phyloP scores from a whole-genome alignment of 1,139 yeast species.

The Yamadazyma taylorii region DNA sequence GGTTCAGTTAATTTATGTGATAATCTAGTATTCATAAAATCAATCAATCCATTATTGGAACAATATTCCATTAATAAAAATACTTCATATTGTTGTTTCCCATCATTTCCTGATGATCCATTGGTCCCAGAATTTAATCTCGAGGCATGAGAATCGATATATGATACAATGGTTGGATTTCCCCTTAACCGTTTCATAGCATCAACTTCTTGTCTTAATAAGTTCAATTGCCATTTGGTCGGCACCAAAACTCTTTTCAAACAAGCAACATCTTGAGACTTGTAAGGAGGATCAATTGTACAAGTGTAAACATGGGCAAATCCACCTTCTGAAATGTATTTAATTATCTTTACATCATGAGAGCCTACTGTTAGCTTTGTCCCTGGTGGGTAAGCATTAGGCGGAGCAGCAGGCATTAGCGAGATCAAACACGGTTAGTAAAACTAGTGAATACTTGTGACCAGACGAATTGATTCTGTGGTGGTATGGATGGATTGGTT shows the following conservation, averaged over 20 bases:
- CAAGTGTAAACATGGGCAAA: conserved; percentile 79
- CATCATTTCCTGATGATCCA: conserved; percentile 3
- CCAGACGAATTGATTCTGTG: no score
- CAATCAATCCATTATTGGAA: conserved; percentile 80
- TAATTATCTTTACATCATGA: conserved; percentile 55
- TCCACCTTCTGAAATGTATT: conserved; percentile 72
- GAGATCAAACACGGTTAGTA: not conserved
- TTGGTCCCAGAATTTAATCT: conserved; percentile 39
- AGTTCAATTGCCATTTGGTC: conserved; percentile 64
- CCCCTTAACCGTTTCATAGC: conserved; percentile 82
- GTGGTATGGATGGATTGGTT: no score
- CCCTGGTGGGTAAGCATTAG: conserved; percentile 62
- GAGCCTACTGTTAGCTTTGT: conserved; percentile 64
- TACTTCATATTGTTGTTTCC: conserved; percentile 72
- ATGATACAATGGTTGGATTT: conserved; percentile 76
- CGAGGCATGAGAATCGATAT: conserved; percentile 95
- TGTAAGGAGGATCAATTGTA: conserved; percentile 50
- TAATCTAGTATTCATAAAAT: conserved; percentile 90
- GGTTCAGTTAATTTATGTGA: conserved; percentile 77
- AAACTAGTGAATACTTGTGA: not conserved
- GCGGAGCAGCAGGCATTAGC: conserved; percentile 39
- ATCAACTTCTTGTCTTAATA: conserved; percentile 75
- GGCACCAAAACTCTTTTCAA: conserved; percentile 76
- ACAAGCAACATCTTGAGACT: conserved; percentile 55
- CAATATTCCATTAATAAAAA: conserved; percentile 92